Evolutionary conservation across 139 green algal species (phyloP).

Genomic region (Chlorella sp.): DNA sequence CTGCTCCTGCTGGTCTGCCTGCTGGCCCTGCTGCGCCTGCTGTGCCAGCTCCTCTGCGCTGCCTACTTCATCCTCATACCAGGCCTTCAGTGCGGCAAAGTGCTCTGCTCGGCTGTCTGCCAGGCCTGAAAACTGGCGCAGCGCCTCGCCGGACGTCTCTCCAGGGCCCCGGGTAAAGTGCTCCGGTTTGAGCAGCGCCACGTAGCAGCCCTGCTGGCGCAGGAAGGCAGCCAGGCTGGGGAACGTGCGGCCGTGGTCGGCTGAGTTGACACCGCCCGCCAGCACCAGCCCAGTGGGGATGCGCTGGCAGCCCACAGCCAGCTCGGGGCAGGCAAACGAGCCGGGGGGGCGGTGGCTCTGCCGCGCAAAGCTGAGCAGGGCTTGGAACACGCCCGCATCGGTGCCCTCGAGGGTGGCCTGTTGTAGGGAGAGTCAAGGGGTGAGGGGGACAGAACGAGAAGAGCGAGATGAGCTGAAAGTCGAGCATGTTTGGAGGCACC

Average conservation of each 20-base stretch:
- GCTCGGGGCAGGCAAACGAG: background rate
- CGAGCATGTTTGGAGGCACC: too few relatives aligned
- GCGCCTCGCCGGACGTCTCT: slow-evolving; percentile 34
- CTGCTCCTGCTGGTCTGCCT: background rate
- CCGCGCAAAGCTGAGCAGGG: slow-evolving; percentile 25
- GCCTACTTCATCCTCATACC: slow-evolving; percentile 5
- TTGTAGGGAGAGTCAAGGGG: background rate
- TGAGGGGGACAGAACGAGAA: background rate
- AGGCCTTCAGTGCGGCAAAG: slow-evolving; percentile 11
- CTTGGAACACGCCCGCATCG: slow-evolving; percentile 26
- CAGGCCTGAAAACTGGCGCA: slow-evolving; percentile 55
- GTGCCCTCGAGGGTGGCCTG: slow-evolving; percentile 14
- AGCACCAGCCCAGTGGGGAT: slow-evolving; percentile 60
- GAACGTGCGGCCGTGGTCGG: slow-evolving; percentile 65
- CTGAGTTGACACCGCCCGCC: slow-evolving; percentile 61
- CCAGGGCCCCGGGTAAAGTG: slow-evolving; percentile 17
- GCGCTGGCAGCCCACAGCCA: background rate
- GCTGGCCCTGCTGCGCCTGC: background rate
- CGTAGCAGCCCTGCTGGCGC: slow-evolving; percentile 39
- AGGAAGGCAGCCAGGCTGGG: slow-evolving; percentile 45
- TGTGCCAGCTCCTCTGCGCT: too few relatives aligned
- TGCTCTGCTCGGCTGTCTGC: slow-evolving; percentile 37
- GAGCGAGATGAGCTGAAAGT: too few relatives aligned
- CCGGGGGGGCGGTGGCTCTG: background rate
- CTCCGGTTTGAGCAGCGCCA: slow-evolving; percentile 51